Evolutionary conservation across 352 stramenopile species (phyloP).

Genomic region (Phytopythium delawarense): DNA sequence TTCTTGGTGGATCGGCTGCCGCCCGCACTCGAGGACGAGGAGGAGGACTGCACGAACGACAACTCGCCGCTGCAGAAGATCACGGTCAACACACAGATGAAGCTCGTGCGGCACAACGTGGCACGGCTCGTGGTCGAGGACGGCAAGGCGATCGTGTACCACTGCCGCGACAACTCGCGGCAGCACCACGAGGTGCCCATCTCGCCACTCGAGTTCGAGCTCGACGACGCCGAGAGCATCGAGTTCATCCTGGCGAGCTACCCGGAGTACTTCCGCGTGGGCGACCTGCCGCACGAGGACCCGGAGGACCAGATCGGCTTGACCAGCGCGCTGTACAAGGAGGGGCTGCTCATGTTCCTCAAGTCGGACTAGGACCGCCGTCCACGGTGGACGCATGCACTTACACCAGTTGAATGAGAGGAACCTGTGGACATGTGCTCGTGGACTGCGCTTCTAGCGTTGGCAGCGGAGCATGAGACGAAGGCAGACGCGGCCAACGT

Average conservation of each 20-base stretch:
- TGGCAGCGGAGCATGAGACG: neutral
- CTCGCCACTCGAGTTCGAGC: constrained; percentile 70
- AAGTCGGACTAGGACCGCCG: constrained; percentile 18
- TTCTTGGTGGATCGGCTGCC: constrained; percentile 80
- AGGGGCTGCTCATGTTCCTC: constrained; percentile 74
- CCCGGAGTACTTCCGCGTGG: constrained; percentile 70
- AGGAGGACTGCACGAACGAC: constrained; percentile 78
- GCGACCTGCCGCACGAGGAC: constrained; percentile 72
- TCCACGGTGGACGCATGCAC: neutral
- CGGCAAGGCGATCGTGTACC: constrained; percentile 70
- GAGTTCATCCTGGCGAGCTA: constrained; percentile 77
- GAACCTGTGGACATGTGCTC: neutral
- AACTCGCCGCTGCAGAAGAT: constrained; percentile 78
- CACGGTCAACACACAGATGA: constrained; percentile 73
- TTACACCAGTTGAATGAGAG: neutral
- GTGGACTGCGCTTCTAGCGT: neutral
- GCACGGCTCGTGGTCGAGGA: constrained; percentile 74
- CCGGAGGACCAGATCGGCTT: constrained; percentile 67
- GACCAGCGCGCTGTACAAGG: constrained; percentile 65
- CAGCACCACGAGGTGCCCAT: constrained; percentile 69
- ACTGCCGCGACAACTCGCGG: constrained; percentile 77
- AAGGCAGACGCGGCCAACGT: neutral
- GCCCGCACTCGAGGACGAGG: constrained; percentile 63
- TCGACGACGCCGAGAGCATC: constrained; percentile 78
- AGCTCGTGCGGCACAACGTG: constrained; percentile 63